phyloP scores from a whole-genome alignment of 2,329 filamentous ascomycete genomes.

The Trichoderma endophyticum region DNA sequence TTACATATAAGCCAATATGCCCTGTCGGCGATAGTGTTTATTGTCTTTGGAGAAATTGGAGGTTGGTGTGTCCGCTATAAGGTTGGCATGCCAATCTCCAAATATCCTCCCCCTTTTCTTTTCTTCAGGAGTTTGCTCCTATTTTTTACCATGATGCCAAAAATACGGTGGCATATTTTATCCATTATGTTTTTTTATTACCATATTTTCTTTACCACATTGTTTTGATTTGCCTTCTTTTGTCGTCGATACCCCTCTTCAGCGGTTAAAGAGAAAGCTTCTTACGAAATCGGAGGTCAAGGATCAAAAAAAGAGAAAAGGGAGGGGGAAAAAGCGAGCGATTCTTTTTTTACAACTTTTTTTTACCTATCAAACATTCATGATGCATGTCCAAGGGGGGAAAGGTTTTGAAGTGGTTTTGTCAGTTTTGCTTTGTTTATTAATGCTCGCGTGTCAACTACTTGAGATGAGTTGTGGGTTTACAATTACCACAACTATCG shows the following conservation, averaged over 20 bases:
- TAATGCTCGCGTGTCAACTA: not conserved
- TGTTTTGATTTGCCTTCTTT: conserved; percentile 1
- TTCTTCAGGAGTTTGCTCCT: not conserved
- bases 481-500: not conserved
- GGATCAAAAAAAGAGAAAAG: not conserved
- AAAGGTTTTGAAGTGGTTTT: not conserved
- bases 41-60: conserved; percentile 25
- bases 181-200: not conserved
- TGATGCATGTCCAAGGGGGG: conserved; percentile 18
- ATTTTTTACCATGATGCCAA: not conserved
- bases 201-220: not conserved
- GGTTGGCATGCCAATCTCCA: not conserved
- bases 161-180: not conserved
- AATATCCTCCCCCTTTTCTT: not conserved
- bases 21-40: conserved; percentile 36
- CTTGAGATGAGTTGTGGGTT: not conserved
- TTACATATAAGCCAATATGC: conserved; percentile 27
- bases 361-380: not conserved
- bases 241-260: conserved; percentile 24
- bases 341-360: not conserved
- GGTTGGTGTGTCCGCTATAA: not conserved
- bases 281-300: conserved; percentile 11
- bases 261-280: conserved; percentile 22
- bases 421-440: not conserved
- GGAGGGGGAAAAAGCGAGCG: conserved; percentile 4